phyloP scores from a whole-genome alignment of 805 yeast species.

The Candida ovalis region DNA sequence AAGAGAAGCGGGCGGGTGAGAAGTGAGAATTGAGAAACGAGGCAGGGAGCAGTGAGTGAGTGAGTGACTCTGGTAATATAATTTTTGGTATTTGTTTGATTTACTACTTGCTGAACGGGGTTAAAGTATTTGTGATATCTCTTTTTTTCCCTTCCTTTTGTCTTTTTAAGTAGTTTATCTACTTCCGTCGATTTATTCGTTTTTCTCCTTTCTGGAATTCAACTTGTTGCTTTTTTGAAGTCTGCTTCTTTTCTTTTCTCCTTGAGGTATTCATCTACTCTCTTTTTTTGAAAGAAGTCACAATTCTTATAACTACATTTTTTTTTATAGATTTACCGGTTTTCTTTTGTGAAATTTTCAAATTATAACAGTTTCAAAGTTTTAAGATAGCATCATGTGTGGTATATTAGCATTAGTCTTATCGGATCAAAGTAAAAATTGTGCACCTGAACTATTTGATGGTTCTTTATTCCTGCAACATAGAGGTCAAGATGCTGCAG shows the following conservation, averaged over 20 bases:
- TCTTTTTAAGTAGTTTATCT: neutral
- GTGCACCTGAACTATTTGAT: constrained; percentile 87
- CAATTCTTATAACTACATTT: no score
- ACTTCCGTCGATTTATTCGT: neutral
- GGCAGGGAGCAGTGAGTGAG: no score
- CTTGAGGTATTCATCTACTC: constrained; percentile 1
- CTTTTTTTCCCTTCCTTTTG: neutral
- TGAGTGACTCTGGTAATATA: no score
- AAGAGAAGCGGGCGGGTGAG: no score
- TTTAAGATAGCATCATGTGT: constrained; percentile 58
- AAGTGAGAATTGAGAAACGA: no score
- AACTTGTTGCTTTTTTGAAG: neutral
- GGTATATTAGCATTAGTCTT: constrained; percentile 88
- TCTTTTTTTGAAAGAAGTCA: neutral
- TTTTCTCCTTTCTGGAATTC: neutral
- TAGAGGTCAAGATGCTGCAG: constrained; percentile 99
- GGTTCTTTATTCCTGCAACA: constrained; percentile 93
- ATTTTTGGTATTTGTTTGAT: no score
- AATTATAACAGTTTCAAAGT: no score
- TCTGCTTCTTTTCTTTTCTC: neutral
- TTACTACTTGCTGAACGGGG: no score
- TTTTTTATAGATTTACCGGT: no score
- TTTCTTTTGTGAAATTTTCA: no score
- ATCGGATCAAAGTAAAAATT: constrained; percentile 67
- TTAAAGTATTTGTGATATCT: no score